Evolutionary conservation across 305 asterid species (phyloP).

Genomic region (Rubia balearica): DNA sequence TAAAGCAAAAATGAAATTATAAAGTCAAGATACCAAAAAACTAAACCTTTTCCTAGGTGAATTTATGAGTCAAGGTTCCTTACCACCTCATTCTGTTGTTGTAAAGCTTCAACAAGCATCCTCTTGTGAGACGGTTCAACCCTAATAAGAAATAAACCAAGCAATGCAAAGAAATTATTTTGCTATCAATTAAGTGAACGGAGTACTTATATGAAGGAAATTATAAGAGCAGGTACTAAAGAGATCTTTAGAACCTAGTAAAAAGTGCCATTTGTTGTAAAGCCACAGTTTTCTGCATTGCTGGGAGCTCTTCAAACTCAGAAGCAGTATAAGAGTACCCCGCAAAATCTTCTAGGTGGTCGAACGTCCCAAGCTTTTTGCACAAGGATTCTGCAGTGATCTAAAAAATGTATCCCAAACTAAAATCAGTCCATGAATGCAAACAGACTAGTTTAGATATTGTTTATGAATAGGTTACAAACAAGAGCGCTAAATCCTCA

Average conservation of each 20-base stretch:
- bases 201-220: neutral
- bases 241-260: slow-evolving; percentile 45
- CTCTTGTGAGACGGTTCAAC: slow-evolving; percentile 99
- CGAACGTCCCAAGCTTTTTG: slow-evolving; percentile 77
- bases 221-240: slow-evolving; percentile 4
- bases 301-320: slow-evolving; percentile 91
- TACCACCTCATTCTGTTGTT: slow-evolving; percentile 97
- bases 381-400: slow-evolving; percentile 93
- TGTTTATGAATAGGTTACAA: slow-evolving; percentile 8
- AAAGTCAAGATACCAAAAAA: neutral
- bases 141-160: slow-evolving; percentile 39
- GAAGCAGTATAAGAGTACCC: slow-evolving; percentile 94
- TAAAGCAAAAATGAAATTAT: neutral
- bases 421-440: slow-evolving; percentile 15
- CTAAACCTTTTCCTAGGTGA: slow-evolving; percentile 4
- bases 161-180: neutral
- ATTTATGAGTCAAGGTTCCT: slow-evolving; percentile 10
- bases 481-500: slow-evolving; percentile 12
- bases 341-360: slow-evolving; percentile 70
- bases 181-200: neutral
- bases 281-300: slow-evolving; percentile 76
- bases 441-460: slow-evolving; percentile 13
- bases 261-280: slow-evolving; percentile 85
- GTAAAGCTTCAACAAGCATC: slow-evolving; percentile 98
- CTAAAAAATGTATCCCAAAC: slow-evolving; percentile 33